Evolutionary conservation across 352 stramenopile species (phyloP).

Genomic region (Pythium dissotocum): DNA sequence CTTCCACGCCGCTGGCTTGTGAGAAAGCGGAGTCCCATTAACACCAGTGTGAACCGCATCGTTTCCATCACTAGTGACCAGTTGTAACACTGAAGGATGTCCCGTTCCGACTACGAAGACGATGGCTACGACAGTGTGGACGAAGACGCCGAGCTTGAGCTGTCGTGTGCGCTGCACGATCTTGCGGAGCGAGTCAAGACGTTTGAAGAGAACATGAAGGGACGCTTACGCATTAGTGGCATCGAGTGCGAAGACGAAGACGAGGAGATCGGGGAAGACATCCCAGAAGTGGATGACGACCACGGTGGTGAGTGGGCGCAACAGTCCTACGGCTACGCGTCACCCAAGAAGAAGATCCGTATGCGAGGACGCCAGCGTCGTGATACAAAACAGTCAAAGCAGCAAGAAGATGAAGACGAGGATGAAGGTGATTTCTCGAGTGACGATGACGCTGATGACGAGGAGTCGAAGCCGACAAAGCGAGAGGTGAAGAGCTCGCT

Average conservation of each 20-base stretch:
- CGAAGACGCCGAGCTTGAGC: conserved; percentile 73
- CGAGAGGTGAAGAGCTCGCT: conserved; percentile 4
- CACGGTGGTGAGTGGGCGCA: not conserved
- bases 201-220: conserved; percentile 75
- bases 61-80: not conserved
- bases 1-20: not conserved
- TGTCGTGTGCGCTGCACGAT: conserved; percentile 75
- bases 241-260: conserved; percentile 37
- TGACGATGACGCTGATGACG: conserved; percentile 41
- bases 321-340: conserved; percentile 28
- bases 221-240: conserved; percentile 35
- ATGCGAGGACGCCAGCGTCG: conserved; percentile 14
- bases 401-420: conserved; percentile 32
- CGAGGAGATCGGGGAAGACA: conserved; percentile 71
- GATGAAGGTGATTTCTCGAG: conserved; percentile 31
- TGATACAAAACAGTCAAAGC: conserved; percentile 33
- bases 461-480: conserved; percentile 21
- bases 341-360: conserved; percentile 29
- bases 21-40: not conserved
- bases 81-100: conserved; percentile 6
- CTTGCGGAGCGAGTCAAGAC: conserved; percentile 61
- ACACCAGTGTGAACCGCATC: not conserved
- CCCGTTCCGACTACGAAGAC: conserved; percentile 45
- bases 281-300: conserved; percentile 48
- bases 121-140: conserved; percentile 46